phyloP scores from a whole-genome alignment of 1,139 yeast species.

The Yamadazyma oceani region DNA sequence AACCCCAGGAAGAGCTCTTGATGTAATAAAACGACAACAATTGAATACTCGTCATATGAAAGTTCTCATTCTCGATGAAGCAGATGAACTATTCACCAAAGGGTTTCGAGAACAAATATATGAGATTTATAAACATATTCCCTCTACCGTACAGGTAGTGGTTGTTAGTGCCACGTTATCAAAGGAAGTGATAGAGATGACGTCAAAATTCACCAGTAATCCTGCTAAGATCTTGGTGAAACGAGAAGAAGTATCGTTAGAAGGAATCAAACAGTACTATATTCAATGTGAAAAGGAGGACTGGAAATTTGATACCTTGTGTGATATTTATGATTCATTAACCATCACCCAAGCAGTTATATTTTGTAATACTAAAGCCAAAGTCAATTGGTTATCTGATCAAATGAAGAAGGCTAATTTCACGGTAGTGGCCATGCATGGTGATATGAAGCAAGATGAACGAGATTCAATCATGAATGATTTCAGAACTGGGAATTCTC shows the following conservation, averaged over 20 bases:
- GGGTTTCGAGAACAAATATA: conserved; percentile 93
- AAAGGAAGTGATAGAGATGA: conserved; percentile 79
- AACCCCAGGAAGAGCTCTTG: conserved; percentile 93
- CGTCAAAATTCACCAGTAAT: conserved; percentile 83
- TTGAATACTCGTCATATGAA: conserved; percentile 70
- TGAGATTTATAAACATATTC: conserved; percentile 79
- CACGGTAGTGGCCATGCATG: conserved; percentile 93
- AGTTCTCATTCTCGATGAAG: conserved; percentile 88
- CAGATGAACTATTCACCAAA: conserved; percentile 86
- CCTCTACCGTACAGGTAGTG: conserved; percentile 84
- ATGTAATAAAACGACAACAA: conserved; percentile 77
- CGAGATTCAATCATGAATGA: conserved; percentile 89
- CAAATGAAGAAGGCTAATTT: conserved; percentile 78
- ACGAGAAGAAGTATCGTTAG: conserved; percentile 83
- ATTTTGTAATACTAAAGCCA: conserved; percentile 88
- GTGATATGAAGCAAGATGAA: conserved; percentile 94
- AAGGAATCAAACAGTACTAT: conserved; percentile 86
- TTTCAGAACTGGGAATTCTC: conserved; percentile 70
- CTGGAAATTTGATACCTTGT: conserved; percentile 92
- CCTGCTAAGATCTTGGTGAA: conserved; percentile 90
- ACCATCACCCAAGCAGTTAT: conserved; percentile 96
- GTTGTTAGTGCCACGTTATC: conserved; percentile 94
- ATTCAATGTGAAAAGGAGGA: conserved; percentile 88
- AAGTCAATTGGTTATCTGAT: conserved; percentile 89
- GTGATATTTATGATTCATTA: conserved; percentile 91